A percentile compares a stretch with the other conserved stretches of the same genome.
Conservation (phyloP, 495 filamentous ascomycete genomes). For the Clavariopsis aquatica region DNA sequence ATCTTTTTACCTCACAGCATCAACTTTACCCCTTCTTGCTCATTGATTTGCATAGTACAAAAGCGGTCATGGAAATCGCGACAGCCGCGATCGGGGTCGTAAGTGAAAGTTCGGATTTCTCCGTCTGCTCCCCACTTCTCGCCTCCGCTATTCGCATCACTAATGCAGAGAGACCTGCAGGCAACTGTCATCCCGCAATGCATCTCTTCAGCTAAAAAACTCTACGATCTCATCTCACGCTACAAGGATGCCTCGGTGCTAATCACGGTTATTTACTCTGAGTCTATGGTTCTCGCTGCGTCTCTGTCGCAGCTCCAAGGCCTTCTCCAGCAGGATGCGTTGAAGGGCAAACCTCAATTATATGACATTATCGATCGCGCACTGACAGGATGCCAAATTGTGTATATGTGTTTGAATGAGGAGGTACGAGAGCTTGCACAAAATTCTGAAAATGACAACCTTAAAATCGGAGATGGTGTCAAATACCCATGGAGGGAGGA, state of each 20-base stretch:
- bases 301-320: slow-evolving; percentile 25
- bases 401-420: slow-evolving; percentile 25
- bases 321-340: slow-evolving; percentile 20
- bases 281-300: slow-evolving; percentile 32
- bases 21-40: not conserved
- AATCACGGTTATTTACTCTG: slow-evolving; percentile 27
- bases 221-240: slow-evolving; percentile 14
- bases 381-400: slow-evolving; percentile 13
- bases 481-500: slow-evolving; percentile 33
- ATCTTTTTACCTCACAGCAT: not conserved
- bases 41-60: not conserved
- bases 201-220: slow-evolving; percentile 18
- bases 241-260: slow-evolving; percentile 22
- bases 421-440: slow-evolving; percentile 11
- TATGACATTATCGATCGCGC: slow-evolving; percentile 19
- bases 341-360: slow-evolving; percentile 17
- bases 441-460: slow-evolving; percentile 1
- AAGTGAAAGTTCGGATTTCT: not conserved
- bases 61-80: not conserved
- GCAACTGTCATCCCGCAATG: slow-evolving; percentile 11
- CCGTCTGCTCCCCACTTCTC: not conserved
- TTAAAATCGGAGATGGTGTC: slow-evolving; percentile 6
- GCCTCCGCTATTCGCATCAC: not conserved
- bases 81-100: slow-evolving; percentile 11
- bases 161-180: not conserved